Evolutionary conservation across 2,329 filamentous ascomycete genomes (phyloP).

Genomic region (Ascochyta rabiei): DNA sequence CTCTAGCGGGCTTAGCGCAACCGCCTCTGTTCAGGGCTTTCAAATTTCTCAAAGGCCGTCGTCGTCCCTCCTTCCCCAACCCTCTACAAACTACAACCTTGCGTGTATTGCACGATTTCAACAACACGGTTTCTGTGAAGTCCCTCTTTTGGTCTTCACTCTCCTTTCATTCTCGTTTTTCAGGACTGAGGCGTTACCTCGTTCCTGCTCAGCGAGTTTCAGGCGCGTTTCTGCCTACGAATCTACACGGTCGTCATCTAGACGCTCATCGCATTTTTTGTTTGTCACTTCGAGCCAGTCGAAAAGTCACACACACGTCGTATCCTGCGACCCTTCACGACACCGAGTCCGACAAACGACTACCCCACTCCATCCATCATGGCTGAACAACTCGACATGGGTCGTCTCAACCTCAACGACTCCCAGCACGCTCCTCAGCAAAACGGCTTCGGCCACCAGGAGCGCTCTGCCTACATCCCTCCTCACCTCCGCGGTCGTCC

Average conservation of each 20-base stretch:
- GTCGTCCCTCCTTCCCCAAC: conserved; percentile 33
- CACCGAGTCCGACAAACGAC: conserved; percentile 14
- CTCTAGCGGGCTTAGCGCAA: conserved; percentile 25
- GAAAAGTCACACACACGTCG: conserved; percentile 26
- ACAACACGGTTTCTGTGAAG: conserved; percentile 45
- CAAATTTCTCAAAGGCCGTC: conserved; percentile 29
- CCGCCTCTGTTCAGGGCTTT: conserved; percentile 27
- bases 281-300: conserved; percentile 42
- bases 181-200: conserved; percentile 46
- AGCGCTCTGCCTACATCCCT: conserved; percentile 79
- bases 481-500: conserved; percentile 73
- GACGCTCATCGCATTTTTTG: conserved; percentile 29
- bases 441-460: conserved; percentile 56
- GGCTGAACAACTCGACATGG: conserved; percentile 76
- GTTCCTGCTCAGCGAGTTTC: conserved; percentile 49
- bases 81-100: conserved; percentile 35
- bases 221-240: conserved; percentile 50
- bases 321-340: conserved; percentile 23
- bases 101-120: conserved; percentile 41
- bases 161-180: conserved; percentile 49
- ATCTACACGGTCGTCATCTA: conserved; percentile 41
- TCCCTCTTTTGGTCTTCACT: conserved; percentile 51
- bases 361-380: conserved; percentile 34
- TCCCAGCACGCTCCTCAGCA: conserved; percentile 62
- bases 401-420: conserved; percentile 72